Evolutionary conservation across 1,139 yeast species (phyloP), one percentile per base, ranked within the genome.

Genomic region (Meyerozyma smithsonii): DNA sequence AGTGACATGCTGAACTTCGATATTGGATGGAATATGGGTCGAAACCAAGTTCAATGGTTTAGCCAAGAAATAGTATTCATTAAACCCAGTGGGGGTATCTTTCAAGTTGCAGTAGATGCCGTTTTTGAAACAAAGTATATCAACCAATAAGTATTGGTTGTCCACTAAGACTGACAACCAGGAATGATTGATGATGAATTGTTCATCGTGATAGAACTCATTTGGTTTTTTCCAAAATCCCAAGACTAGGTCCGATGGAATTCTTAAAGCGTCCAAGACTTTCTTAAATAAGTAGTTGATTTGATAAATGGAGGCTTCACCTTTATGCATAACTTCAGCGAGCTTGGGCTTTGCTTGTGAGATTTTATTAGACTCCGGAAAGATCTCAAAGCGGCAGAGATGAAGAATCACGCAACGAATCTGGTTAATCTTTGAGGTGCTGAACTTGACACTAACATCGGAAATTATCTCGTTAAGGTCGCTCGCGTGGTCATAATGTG

Each of bases 141-240:
- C 98, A 46, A 90, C 63, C 47, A 92, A 73, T 44, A 90, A 69
- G 77, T 92, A 89, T 51, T 83, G 87, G 16, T 81, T 81, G 44
- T 86, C 83, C 14, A 89, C 64, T 19, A 83, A 58, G 1, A 89
- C 80, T 1, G 95, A 79, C 41, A 89, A 72, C 98, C 98, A 92
- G 44, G 87, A 80, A 59, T 92, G 98, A 54, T 89, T 88, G 34
- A 81, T 68, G 28, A 79, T 77, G 40, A 81, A 77, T 43, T 62
- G 61, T 60, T 79, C 79, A 43, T 67, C 64, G 47, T 69, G 76
- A 47, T 72, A 69, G 44, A 71, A 62, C 46, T 76, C 80, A 36
- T 79, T 79, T 4, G 96, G 95, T 25, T 81, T 76, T 55, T 90
- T 88, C 66, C 92, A 72, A 51, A 86, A 86, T 3, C 98, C 98